Evolutionary conservation across 2,329 filamentous ascomycete species (phyloP), one percentile per base, ranked within the genome.

Genomic region (Colletotrichum higginsianum): DNA sequence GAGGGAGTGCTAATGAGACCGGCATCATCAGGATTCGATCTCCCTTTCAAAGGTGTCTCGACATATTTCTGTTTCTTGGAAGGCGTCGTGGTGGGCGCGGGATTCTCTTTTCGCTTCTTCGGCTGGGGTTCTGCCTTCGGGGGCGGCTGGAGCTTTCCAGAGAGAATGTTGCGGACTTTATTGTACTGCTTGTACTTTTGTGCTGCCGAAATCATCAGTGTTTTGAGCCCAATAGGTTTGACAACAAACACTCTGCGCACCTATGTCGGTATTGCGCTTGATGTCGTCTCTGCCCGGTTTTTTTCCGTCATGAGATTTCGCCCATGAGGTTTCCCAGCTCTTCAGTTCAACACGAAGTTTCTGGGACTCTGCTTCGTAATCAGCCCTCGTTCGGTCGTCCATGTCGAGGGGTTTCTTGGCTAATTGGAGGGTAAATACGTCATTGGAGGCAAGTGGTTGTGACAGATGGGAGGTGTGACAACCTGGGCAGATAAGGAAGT

Each of bases 131-230:
- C 76, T 73, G 81, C 75, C 75, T 85, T 81, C 21, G 82, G 78
- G 2, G 84, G 80, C 2, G 82, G 81, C 11, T 80, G 79, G 61
- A 84, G 74, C 77, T 90, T 91, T 68, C 89, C 88, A 1, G 86
- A 80, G 70, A 91, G 82, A 56, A 89, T 85, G 76, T 90, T 87
- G 74, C 91, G 88, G 62, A 92, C 79, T 75, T 87, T 90, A 79
- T 91, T 91, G 81, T 95, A 95, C 73, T 93, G 87, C 79, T 93
- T 94, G 81, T 96, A 96, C 78, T 94, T 95, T 57, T 85, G 85
- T 47, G 91, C 92, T 93, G 75, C 49, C 13, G 13, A 4, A 7
- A 23, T 52, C 0, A 44, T 71, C 38, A 66, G 35, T 56, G 38
- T 16, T 42, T 9, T 13, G 23, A 13, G 5, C n/a, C 21, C 4